These are phyloP conservation scores for Chrysanthemum seticuspe DNA, from an alignment of 129 eudicot genomes.

Conservation along the genomic window DNA sequence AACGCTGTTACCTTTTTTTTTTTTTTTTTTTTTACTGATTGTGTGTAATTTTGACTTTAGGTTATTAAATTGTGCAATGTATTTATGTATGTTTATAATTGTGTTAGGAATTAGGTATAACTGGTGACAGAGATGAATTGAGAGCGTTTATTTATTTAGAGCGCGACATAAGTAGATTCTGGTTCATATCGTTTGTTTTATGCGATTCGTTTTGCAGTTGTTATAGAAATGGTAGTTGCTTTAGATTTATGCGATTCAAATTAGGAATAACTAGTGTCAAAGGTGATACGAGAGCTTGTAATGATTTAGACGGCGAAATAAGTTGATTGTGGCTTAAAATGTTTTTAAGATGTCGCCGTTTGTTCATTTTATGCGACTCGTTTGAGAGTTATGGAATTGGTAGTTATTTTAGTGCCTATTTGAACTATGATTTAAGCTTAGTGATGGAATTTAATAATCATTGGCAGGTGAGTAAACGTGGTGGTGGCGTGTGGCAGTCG, in stretches of 20 bases:
- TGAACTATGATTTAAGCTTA: conserved; percentile 21
- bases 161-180: too few species aligned
- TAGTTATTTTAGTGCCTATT: not conserved
- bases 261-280: too few species aligned
- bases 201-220: too few species aligned
- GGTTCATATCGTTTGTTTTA: too few species aligned
- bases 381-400: not conserved
- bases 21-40: not conserved
- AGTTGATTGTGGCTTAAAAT: too few species aligned
- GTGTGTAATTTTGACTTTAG: not conserved
- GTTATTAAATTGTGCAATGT: not conserved
- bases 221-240: too few species aligned
- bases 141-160: not conserved
- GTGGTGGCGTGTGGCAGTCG: conserved; percentile 33
- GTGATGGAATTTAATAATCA: conserved; percentile 32
- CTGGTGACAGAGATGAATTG: not conserved
- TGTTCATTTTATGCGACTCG: too few species aligned
- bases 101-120: not conserved
- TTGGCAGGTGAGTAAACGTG: conserved; percentile 32
- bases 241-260: too few species aligned
- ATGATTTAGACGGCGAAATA: not conserved
- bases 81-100: not conserved
- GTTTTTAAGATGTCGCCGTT: too few species aligned
- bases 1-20: not conserved
- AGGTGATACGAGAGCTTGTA: not conserved